A percentile compares a stretch with the other conserved stretches of the same genome.
Conservation (phyloP, 2,329 filamentous ascomycete genomes). For the Raffaelea deltoideospora region DNA sequence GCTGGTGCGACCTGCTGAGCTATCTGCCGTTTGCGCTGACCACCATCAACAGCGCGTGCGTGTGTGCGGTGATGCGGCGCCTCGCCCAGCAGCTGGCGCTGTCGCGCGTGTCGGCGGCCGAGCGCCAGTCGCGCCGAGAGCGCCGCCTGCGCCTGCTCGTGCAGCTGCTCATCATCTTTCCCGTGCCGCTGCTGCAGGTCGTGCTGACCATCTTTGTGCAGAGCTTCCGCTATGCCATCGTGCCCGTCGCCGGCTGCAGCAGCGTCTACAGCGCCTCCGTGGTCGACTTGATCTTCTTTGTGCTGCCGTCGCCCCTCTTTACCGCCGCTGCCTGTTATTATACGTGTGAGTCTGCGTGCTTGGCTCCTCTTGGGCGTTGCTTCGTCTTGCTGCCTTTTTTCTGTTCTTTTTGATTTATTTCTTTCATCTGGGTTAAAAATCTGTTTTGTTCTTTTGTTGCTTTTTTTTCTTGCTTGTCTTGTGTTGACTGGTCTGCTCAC, state of each 20-base stretch:
- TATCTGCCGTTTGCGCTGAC: conserved; percentile 21
- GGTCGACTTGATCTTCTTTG: conserved; percentile 32
- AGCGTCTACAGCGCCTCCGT: conserved; percentile 28
- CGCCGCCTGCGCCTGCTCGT: conserved; percentile 24
- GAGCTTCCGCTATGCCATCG: conserved; percentile 31
- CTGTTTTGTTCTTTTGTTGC: no score
- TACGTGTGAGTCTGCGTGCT: conserved; percentile 15
- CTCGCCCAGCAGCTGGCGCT: conserved; percentile 34
- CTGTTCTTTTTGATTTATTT: neutral
- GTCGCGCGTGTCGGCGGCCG: conserved; percentile 22
- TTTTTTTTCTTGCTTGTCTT: no score
- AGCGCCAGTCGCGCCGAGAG: conserved; percentile 25
- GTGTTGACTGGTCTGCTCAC: no score
- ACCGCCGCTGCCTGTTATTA: conserved; percentile 28
- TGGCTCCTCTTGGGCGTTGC: no score
- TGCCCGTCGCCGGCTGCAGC: conserved; percentile 33
- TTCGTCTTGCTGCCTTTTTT: neutral
- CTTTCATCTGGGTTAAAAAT: neutral
- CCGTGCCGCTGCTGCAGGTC: conserved; percentile 33
- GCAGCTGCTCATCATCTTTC: conserved; percentile 40
- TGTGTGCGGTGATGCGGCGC: conserved; percentile 39
- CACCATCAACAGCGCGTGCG: conserved; percentile 31
- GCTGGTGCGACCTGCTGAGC: conserved; percentile 36
- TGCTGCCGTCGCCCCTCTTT: conserved; percentile 28
- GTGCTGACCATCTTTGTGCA: conserved; percentile 31